Evolutionary conservation across 208 protist species (phyloP).

Genomic region (Herpetomonas samuelpessoai): DNA sequence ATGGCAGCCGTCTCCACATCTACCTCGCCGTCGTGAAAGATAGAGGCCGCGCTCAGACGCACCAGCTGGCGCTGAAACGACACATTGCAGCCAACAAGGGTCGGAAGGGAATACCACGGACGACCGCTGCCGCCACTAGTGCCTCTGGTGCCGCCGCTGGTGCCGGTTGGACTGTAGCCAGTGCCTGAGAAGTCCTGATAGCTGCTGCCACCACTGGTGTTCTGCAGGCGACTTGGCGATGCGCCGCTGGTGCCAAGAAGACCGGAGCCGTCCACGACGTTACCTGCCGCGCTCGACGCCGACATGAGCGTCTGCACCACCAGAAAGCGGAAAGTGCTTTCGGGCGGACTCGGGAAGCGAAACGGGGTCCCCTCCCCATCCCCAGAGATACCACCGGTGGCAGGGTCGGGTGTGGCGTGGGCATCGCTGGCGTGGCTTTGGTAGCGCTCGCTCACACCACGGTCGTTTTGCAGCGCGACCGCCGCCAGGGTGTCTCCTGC

Average conservation of each 20-base stretch:
- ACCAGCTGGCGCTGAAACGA: conserved; percentile 45
- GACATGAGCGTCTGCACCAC: conserved; percentile 40
- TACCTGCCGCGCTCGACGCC: too few relatives aligned
- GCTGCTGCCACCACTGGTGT: not conserved
- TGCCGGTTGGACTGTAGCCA: too few relatives aligned
- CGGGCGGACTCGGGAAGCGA: not conserved
- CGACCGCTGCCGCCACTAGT: conserved; percentile 1
- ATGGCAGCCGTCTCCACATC: conserved; percentile 65
- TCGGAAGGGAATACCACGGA: conserved; percentile 56
- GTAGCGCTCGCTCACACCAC: conserved; percentile 7
- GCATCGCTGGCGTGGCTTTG: not conserved
- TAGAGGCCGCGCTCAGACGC: conserved; percentile 65
- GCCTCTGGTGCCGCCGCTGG: too few relatives aligned
- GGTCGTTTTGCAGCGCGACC: conserved; percentile 43
- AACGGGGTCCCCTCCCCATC: not conserved
- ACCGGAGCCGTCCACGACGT: not conserved
- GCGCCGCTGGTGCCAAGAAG: not conserved
- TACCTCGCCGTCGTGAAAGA: conserved; percentile 55
- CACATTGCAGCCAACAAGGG: conserved; percentile 48
- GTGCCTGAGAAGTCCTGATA: too few relatives aligned
- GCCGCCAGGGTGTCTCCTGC: conserved; percentile 47
- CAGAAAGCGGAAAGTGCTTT: conserved; percentile 15
- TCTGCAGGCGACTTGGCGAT: conserved; percentile 1
- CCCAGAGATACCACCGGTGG: too few relatives aligned
- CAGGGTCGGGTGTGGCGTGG: not conserved